Evolutionary conservation across 106 monocot genomes (phyloP).

Genomic region (Agapanthus africanus): DNA sequence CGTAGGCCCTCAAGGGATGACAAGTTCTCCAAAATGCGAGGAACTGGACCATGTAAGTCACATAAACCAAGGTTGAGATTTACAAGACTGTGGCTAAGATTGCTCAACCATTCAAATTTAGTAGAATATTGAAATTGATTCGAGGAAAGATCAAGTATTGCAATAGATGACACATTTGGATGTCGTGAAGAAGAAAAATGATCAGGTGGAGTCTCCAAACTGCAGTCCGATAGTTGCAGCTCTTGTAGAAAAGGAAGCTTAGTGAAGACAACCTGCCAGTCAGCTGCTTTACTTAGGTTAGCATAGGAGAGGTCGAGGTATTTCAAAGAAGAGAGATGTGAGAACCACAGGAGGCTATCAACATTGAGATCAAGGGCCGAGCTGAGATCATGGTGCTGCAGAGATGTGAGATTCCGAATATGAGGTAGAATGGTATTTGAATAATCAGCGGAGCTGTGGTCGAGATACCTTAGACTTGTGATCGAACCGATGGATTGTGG

Average conservation of each 20-base stretch:
- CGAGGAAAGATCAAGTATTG: background rate
- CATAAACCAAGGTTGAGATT: background rate
- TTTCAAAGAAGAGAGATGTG: conserved; percentile 11
- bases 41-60: background rate
- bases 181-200: background rate
- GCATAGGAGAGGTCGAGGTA: background rate
- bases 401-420: conserved; percentile 20
- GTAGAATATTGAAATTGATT: background rate
- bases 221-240: background rate
- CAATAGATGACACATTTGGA: background rate
- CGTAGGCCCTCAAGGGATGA: conserved; percentile 6
- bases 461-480: conserved; percentile 13
- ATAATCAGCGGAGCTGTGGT: conserved; percentile 8
- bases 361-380: too few species aligned
- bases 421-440: conserved; percentile 7
- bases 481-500: conserved; percentile 31
- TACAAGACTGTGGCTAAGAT: background rate
- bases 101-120: background rate
- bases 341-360: conserved; percentile 8
- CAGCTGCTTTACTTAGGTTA: background rate
- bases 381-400: conserved; percentile 9
- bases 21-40: conserved; percentile 24
- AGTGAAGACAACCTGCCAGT: conserved; percentile 2
- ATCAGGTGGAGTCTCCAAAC: background rate
- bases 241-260: conserved; percentile 5